Conservation (phyloP, 768 basidiomycete species). For the Lentinula sp. region DNA sequence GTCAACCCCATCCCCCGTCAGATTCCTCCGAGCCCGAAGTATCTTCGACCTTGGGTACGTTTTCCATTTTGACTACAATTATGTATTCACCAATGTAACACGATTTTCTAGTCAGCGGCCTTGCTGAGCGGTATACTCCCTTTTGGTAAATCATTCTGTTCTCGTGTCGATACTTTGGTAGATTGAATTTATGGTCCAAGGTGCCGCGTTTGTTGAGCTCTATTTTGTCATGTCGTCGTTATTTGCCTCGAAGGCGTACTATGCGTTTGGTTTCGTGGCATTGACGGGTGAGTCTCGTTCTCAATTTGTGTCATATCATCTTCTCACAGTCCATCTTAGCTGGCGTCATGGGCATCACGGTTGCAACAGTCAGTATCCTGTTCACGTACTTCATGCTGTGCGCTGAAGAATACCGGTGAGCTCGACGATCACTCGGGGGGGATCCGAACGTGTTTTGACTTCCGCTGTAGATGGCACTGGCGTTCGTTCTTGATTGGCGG, state of each 20-base stretch:
- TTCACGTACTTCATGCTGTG: conserved; percentile 90
- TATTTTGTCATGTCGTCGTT: conserved; percentile 89
- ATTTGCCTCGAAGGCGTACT: conserved; percentile 89
- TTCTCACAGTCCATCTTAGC: conserved; percentile 22
- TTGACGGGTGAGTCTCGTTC: conserved; percentile 40
- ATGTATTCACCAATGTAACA: not conserved
- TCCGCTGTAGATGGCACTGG: conserved; percentile 82
- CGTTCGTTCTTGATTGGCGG: conserved; percentile 89
- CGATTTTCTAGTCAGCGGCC: conserved; percentile 48
- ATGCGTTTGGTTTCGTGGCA: conserved; percentile 94
- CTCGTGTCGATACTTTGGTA: not conserved
- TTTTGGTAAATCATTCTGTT: conserved; percentile 50
- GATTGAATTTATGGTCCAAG: conserved; percentile 27
- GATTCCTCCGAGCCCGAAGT: conserved; percentile 83
- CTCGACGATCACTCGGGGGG: conserved; percentile 1
- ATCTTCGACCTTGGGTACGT: conserved; percentile 75
- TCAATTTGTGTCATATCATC: not conserved
- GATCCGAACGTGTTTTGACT: not conserved
- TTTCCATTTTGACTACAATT: not conserved
- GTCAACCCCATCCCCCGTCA: conserved; percentile 95
- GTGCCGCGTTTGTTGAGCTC: conserved; percentile 92
- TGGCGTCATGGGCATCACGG: conserved; percentile 75
- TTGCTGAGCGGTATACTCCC: conserved; percentile 89
- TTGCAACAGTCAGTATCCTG: conserved; percentile 85
- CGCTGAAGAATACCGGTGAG: conserved; percentile 88